A percentile compares a stretch with the other conserved stretches of the same genome.
Evolutionary conservation across 2,329 filamentous ascomycete species (phyloP).

Genomic region (Aspergillaceae sp.): DNA sequence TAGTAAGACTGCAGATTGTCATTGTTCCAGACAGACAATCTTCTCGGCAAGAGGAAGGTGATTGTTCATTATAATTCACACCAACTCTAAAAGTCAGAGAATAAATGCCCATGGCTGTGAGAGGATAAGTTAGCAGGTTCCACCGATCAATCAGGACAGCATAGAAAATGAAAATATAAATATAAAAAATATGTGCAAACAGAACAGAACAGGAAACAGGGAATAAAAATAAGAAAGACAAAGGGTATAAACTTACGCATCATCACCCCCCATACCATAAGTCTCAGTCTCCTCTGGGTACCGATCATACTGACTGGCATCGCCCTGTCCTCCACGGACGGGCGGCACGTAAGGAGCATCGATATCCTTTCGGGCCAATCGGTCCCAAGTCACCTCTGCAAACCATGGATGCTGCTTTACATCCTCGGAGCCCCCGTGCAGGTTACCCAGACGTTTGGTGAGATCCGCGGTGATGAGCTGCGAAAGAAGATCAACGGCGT

Average conservation of each 20-base stretch:
- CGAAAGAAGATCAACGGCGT: constrained; percentile 86
- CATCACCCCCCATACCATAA: constrained; percentile 69
- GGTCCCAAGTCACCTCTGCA: constrained; percentile 93
- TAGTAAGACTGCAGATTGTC: not conserved
- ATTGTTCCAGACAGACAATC: constrained; percentile 1
- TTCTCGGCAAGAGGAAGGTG: constrained; percentile 11
- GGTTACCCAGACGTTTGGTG: constrained; percentile 88
- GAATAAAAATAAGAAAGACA: not conserved
- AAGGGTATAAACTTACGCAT: constrained; percentile 62
- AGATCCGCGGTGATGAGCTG: constrained; percentile 90
- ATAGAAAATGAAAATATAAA: not conserved
- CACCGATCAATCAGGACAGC: not conserved
- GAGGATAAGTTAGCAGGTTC: constrained; percentile 2
- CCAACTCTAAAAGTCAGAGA: constrained; percentile 59
- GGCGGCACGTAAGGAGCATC: constrained; percentile 96
- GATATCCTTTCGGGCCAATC: constrained; percentile 88
- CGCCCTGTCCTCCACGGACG: constrained; percentile 84
- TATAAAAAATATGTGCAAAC: not conserved
- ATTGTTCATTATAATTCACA: constrained; percentile 27
- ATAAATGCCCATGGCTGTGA: constrained; percentile 62
- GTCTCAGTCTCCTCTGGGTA: constrained; percentile 95
- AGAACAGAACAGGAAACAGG: not conserved
- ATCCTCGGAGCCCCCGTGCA: constrained; percentile 82
- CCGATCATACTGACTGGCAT: constrained; percentile 95
- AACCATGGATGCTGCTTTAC: constrained; percentile 98